Base-by-base conservation (phyloP, 805 yeast species). In the Cyberlindnera euphorbiiphila region DNA sequence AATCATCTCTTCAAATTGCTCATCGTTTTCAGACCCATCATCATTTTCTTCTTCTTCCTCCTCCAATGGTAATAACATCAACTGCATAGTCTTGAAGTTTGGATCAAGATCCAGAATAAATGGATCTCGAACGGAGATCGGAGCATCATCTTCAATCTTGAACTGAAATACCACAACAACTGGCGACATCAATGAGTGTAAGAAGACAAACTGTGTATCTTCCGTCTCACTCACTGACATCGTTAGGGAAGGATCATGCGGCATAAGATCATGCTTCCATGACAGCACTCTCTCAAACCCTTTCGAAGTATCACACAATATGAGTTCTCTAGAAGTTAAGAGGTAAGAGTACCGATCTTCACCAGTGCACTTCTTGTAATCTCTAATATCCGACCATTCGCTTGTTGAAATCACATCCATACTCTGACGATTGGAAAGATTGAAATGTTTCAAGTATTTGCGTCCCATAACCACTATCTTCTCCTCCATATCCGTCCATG, bases 241-340 rank as follows among this genome's bases (percentile, higher is more conserved):
- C 35, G 55, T 61, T 37, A 79, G 47, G 0, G 85, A 68, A 2
- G 72, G 69, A 47, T 85, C 95, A 1, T 55, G 45, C 7, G 71
- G 66, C 29, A 71, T 69, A 16, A 83, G 57, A 42, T 62, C 73
- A 57, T 87, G 96, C 43, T 79, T 81, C 89, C 94, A 84, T 0
- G 89, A 72, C 1, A 86, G 50, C 3, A 74, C 42, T 40, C 83
- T 66, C 21, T 60, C 60, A n/a, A 75, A 51, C 1, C 61, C 59
- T 12, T 46, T 37, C 13, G 54, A 54, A 10, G 64, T 43, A 14
- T 59, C 64, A 14, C 81, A 48, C 68, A 88, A 62, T 0, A 76
- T 69, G 7, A 88, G 35, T 49, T 84, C 89, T 39, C 71, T 74
- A 1, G 87, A 71, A 0, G 95, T 85, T 19, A 87, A 59, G 6